phyloP scores from a whole-genome alignment of 2,329 filamentous ascomycete genomes.

The Fusarium xylarioides region DNA sequence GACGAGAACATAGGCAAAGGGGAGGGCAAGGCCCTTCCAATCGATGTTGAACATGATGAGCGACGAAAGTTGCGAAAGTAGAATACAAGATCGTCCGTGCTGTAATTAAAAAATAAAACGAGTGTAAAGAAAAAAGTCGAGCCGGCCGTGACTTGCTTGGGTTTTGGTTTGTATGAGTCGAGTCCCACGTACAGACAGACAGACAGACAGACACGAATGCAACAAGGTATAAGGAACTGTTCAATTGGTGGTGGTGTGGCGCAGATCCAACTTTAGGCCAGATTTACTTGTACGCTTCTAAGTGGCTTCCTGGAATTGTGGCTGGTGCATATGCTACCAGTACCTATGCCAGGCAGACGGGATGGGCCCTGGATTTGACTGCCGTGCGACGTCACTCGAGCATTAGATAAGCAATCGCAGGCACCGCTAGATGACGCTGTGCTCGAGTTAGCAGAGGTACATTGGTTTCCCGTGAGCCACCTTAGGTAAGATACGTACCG shows the following conservation, averaged over 20 bases:
- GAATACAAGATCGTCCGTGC: not conserved
- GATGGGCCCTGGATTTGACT: conserved; percentile 8
- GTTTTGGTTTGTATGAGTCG: not conserved
- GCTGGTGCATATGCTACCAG: not conserved
- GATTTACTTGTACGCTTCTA: conserved; percentile 14
- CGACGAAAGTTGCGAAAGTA: not conserved
- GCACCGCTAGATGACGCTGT: conserved; percentile 45
- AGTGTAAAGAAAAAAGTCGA: conserved; percentile 24
- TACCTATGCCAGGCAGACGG: not conserved
- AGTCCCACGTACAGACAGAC: not conserved
- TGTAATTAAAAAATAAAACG: conserved; percentile 18
- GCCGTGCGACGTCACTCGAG: conserved; percentile 32
- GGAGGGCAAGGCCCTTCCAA: conserved; percentile 87
- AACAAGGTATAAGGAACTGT: not conserved
- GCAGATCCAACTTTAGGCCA: conserved; percentile 34
- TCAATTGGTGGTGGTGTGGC: conserved; percentile 32
- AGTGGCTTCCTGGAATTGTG: conserved; percentile 21
- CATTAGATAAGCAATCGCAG: conserved; percentile 35
- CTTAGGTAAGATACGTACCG: conserved; percentile 25
- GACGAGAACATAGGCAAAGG: conserved; percentile 88
- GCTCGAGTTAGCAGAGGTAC: not conserved
- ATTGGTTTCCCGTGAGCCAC: not conserved
- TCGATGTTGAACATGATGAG: conserved; percentile 66
- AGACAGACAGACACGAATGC: conserved; percentile 24
- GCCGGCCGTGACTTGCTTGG: conserved; percentile 1